Evolutionary conservation across 139 green algal species (phyloP).

Genomic region (Astrephomene gubernaculifera): DNA sequence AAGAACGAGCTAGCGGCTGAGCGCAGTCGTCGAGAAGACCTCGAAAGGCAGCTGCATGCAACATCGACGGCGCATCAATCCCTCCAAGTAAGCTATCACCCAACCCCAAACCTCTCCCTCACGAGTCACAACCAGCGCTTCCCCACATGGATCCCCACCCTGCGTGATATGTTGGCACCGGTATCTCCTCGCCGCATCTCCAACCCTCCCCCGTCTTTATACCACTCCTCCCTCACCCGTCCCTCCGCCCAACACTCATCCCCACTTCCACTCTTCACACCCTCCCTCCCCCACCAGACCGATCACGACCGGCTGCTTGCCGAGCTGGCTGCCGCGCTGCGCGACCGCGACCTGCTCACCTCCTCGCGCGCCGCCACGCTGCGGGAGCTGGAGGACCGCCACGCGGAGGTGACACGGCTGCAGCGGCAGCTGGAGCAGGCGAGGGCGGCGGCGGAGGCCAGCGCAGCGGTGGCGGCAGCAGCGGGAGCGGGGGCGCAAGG

Average conservation of each 20-base stretch:
- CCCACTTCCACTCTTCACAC: not conserved
- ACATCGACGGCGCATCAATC: not conserved
- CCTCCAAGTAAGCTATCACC: constrained; percentile 7
- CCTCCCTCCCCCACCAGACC: not conserved
- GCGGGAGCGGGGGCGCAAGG: not conserved
- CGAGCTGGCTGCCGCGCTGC: not conserved
- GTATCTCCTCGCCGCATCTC: no score
- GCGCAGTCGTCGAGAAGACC: not conserved
- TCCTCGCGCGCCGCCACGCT: not conserved
- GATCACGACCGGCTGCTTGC: constrained; percentile 13
- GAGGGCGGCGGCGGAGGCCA: not conserved
- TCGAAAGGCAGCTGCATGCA: not conserved
- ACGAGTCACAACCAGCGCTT: no score
- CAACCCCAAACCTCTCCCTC: no score
- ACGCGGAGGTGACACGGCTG: constrained; percentile 9
- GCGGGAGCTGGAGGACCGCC: constrained; percentile 15
- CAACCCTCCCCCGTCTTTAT: no score
- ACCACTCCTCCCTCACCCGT: not conserved
- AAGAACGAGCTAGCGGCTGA: not conserved
- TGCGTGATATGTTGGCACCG: no score
- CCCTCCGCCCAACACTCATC: not conserved
- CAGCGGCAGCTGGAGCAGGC: not conserved
- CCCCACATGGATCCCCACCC: no score
- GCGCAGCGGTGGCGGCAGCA: not conserved
- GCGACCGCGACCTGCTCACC: constrained; percentile 5